These are phyloP conservation scores for Penicillium argentinense DNA, from an alignment of 495 filamentous ascomycete species.

Conservation along the genomic window DNA sequence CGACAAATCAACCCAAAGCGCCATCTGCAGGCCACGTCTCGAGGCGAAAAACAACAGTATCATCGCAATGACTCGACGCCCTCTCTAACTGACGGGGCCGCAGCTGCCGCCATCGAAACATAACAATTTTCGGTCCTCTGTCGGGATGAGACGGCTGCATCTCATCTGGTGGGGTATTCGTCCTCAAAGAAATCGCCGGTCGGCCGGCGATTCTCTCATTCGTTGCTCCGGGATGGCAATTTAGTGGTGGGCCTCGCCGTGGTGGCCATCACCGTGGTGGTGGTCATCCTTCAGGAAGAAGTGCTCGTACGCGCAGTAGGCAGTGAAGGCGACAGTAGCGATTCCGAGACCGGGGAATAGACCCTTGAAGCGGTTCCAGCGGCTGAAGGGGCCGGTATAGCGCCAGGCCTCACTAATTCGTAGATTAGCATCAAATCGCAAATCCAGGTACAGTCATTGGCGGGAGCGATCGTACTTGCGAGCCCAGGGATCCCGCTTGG, in stretches of 20 bases:
- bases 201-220: slow-evolving; percentile 12
- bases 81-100: slow-evolving; percentile 3
- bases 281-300: slow-evolving; percentile 80
- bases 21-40: slow-evolving; percentile 20
- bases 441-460: background rate
- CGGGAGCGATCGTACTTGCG: slow-evolving; percentile 54
- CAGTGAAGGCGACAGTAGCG: slow-evolving; percentile 84
- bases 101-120: slow-evolving; percentile 12
- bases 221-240: background rate
- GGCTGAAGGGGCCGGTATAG: slow-evolving; percentile 84
- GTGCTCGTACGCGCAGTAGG: slow-evolving; percentile 85
- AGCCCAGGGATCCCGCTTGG: slow-evolving; percentile 83
- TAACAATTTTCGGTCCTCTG: slow-evolving; percentile 11
- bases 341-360: slow-evolving; percentile 89
- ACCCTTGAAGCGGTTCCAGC: slow-evolving; percentile 82
- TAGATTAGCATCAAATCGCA: slow-evolving; percentile 15
- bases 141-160: slow-evolving; percentile 14
- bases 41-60: slow-evolving; percentile 8
- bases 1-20: slow-evolving; percentile 41
- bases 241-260: slow-evolving; percentile 51
- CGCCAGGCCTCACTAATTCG: slow-evolving; percentile 85
- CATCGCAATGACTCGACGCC: slow-evolving; percentile 10
- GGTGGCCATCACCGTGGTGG: slow-evolving; percentile 47
- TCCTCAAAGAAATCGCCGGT: slow-evolving; percentile 21
- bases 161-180: slow-evolving; percentile 30